Conservation (phyloP, 345 rosid species). For the Gossypium stocksii region DNA sequence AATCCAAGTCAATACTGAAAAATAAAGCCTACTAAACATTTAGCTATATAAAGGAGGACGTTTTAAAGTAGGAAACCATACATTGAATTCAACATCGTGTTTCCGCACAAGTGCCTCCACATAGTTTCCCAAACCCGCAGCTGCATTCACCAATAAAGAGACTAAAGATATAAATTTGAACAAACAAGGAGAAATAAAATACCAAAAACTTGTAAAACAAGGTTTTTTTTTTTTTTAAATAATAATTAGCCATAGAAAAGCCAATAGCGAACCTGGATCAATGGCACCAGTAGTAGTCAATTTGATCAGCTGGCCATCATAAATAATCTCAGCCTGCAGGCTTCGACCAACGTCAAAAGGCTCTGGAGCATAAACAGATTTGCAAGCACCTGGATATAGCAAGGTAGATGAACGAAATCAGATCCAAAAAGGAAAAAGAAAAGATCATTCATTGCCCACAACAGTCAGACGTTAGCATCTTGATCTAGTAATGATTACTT, state of each 20-base stretch:
- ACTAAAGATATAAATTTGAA: not conserved
- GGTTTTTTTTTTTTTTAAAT: not conserved
- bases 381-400: conserved; percentile 70
- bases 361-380: conserved; percentile 87
- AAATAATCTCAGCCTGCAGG: conserved; percentile 63
- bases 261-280: conserved; percentile 59
- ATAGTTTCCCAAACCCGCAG: conserved; percentile 94
- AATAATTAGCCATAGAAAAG: conserved; percentile 15
- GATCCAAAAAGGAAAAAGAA: not conserved
- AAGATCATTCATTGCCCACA: not conserved
- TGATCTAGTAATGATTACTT: not conserved
- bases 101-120: conserved; percentile 91
- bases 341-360: conserved; percentile 78
- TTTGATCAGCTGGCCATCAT: conserved; percentile 44
- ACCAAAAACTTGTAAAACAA: not conserved
- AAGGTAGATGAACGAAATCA: conserved; percentile 19
- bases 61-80: not conserved
- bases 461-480: not conserved
- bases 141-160: conserved; percentile 37
- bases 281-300: conserved; percentile 66
- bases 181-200: not conserved
- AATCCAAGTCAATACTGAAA: not conserved
- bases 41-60: not conserved
- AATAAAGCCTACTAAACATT: not conserved
- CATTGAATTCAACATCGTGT: conserved; percentile 80